These are phyloP conservation scores for Oryza nivara DNA, from an alignment of 176 grass and related monocot species.

Conservation along the genomic window DNA sequence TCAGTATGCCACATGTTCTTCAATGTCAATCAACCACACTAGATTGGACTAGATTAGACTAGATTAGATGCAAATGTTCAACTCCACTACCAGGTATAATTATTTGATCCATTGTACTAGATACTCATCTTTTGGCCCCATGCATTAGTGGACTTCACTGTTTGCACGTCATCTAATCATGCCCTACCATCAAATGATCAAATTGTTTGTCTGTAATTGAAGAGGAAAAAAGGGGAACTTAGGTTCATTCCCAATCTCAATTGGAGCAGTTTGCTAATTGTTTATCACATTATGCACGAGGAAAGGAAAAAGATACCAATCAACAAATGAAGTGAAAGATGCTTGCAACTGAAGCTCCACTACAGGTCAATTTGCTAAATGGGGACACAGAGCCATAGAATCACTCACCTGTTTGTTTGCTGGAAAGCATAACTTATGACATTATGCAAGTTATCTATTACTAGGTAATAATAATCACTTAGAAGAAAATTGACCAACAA, in stretches of 20 bases:
- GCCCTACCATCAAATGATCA: conserved; percentile 5
- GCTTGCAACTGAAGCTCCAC: conserved; percentile 43
- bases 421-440: neutral
- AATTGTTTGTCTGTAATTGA: conserved; percentile 46
- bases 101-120: conserved; percentile 50
- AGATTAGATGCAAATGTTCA: conserved; percentile 41
- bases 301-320: neutral
- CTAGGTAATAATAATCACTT: conserved; percentile 2
- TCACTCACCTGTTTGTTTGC: conserved; percentile 13
- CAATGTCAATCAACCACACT: conserved; percentile 20
- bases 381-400: conserved; percentile 1
- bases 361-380: conserved; percentile 9
- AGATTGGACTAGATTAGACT: conserved; percentile 23
- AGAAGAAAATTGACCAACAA: conserved; percentile 18
- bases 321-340: neutral
- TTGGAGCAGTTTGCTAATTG: conserved; percentile 41
- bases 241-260: conserved; percentile 42
- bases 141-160: conserved; percentile 48
- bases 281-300: conserved; percentile 4
- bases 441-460: neutral
- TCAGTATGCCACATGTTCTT: conserved; percentile 4
- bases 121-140: conserved; percentile 40
- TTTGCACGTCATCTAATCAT: conserved; percentile 57
- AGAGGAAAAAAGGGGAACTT: conserved; percentile 16
- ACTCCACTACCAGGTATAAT: conserved; percentile 47